Evolutionary conservation across 306 rosid species (phyloP), one percentile per base, ranked within the genome.

Genomic region (Cicer arietinum): DNA sequence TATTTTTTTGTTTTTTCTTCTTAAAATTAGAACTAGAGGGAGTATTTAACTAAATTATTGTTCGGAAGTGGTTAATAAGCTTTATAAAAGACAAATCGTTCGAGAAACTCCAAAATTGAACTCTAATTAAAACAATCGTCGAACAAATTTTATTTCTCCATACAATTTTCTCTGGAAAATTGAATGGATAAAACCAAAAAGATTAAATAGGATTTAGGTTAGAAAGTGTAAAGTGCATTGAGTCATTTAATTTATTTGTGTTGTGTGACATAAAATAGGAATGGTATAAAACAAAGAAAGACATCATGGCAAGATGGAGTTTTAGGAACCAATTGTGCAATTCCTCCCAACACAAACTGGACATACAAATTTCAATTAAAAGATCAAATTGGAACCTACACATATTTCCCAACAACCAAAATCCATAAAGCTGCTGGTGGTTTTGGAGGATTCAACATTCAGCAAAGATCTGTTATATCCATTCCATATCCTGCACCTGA

Each of bases 231-330:
- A 30, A 5, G 0, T 3, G 5, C 35, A 30, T 30, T 3, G 35
- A 30, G 0, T 30, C 5, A 30, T 30, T 3, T 30, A 53, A 53
- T 53, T 3, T 0, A 54, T 54, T 54, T 53, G 12, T 54, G 40
- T 9, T 10, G 41, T 43, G 11, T 48, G 35, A 77, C 50, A 58
- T 22, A 53, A 41, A 79, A 82, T 66, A 94, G 98, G 98, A 91
- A 74, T 37, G 98, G 98, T 20, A 81, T 94, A 47, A 76, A 94
- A 70, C 91, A 86, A 72, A 85, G 96, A 74, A 90, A 72, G 72
- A 87, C 90, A 1, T 39, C 94, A 41, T 94, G 98, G 97, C 86
- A 94, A 82, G 97, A 94, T 69, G 98, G 98, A 25, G 94, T 90
- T 6, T 71, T 90, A 7, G 98, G 97, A 71, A 94, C 96, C 3